Base-by-base conservation (phyloP, 352 stramenopile genomes). In the Phytophthora kernoviae region DNA sequence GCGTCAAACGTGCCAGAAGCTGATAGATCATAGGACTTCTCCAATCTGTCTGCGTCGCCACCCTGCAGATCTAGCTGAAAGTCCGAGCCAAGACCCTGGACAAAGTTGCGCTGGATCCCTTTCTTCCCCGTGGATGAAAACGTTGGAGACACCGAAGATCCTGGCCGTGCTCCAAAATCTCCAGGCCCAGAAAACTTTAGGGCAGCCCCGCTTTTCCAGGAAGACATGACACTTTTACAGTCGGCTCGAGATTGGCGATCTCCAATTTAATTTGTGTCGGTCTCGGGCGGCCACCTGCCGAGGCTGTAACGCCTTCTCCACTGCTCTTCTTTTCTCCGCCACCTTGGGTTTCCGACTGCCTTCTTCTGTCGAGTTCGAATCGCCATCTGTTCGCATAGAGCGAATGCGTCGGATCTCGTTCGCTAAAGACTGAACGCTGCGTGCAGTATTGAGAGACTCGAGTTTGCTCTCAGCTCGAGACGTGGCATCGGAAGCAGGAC, bases 1-100 rank as follows among this genome's bases (percentile, higher is more conserved):
- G 83, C 81, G 40, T 94, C 83, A 54, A 94, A 93, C 0, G 85
- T 94, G 0, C 85, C 85, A 0, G 83, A 94, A 12, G 83, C 83
- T 5, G 85, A 91, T 41, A 94, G 62, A 56, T 93, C 84, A 42
- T 89, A 94, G 12, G 85, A 93, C 36, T 83, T 81, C 43, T 94
- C 79, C 32, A 93, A 41, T n/a, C 58, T 72, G 55, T 87, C 68
- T 0, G 81, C 74, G 5, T 60, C 61, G 22, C 73, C 83, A 34
- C 77, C 73, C 14, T 91, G 79, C 18, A 94, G 49, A 57, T 94
- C 82, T 6, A 94, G 43, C 45, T 91, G 77, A 53, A 93, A 91
- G 50, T 87, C 84, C 1, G 74, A 54, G 0, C 81, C 82, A 4
- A 92, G 74, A 4, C 78, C 79, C 51, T 87, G 72, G 1, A 84